Evolutionary conservation across 176 grass and related monocot genomes (phyloP), one percentile per base, ranked within the genome.

Genomic region (Rhipidocladum racemiflorum): DNA sequence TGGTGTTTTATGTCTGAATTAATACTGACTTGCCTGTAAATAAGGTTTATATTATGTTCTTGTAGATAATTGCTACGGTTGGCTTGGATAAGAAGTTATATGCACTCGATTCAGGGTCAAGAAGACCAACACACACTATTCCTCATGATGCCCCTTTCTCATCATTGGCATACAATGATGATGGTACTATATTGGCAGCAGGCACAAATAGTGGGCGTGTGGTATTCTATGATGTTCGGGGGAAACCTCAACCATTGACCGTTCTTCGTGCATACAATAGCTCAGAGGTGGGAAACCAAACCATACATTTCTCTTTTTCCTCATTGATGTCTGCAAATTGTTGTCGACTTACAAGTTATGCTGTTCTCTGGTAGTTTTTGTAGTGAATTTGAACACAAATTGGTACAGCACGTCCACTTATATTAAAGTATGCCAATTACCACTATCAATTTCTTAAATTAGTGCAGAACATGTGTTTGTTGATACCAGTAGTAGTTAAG

Each of bases 81-180:
- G 96, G 96, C 80, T 89, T 99, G 29, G 96, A 99, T 65, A 99
- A 99, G 79, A 99, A 99, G 77, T 72, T 99, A 30, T 95, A 95
- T 83, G 90, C 64, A 21, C 83, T 91, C 10, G 92, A 99, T 79
- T 83, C 85, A 70, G 83, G 75, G 61, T 90, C 86, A 89, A 99
- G 88, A 91, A 93, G 89, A 65, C 88, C 85, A 30, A 87, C 88
- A 68, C 84, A 88, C 74, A 91, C 89, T 68, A 86, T 95, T 83
- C 96, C 91, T 77, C 90, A 90, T 77, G 92, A 99, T 68, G 88
- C 87, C 59, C 96, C 96, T 79, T 99, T 95, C 83, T 91, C 96
- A 76, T 95, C 96, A 39, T 80, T 99, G 72, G 92, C 92, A 64
- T 99, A 91, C 74, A 93, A 91, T 83, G 91, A 95, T 75, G 96